Evolutionary conservation across 306 rosid species (phyloP).

Genomic region (Castanospermum australe): DNA sequence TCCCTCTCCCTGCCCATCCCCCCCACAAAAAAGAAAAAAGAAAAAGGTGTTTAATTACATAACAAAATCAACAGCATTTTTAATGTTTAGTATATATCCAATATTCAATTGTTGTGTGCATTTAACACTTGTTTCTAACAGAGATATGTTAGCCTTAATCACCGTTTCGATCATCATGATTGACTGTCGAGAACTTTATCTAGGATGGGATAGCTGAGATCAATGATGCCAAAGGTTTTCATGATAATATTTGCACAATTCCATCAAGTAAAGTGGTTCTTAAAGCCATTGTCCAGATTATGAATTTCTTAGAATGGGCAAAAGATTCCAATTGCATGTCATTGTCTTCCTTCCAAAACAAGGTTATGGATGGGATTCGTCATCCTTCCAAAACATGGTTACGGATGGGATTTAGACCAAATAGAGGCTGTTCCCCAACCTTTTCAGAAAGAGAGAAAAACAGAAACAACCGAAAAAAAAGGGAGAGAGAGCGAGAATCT

Average conservation of each 20-base stretch:
- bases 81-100: neutral
- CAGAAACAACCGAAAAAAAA: neutral
- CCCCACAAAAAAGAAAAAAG: neutral
- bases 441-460: conserved; percentile 20
- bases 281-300: conserved; percentile 24
- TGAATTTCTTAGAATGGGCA: conserved; percentile 11
- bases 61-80: neutral
- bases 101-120: neutral
- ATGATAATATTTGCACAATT: conserved; percentile 23
- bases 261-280: conserved; percentile 24
- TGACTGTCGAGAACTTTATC: neutral
- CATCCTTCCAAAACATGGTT: conserved; percentile 14
- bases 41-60: neutral
- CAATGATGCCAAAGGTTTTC: conserved; percentile 18
- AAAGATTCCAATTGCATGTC: conserved; percentile 29
- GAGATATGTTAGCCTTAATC: neutral
- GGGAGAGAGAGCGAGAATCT: conserved; percentile 28
- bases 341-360: conserved; percentile 11
- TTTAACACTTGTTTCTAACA: conserved; percentile 10
- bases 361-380: conserved; percentile 10
- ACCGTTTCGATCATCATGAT: neutral
- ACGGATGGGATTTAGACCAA: conserved; percentile 17
- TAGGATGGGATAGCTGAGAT: conserved; percentile 6
- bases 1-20: neutral
- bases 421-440: conserved; percentile 19